These are phyloP conservation scores for Rauvolfia tetraphylla DNA, from an alignment of 257 asterid species.

Conservation along the genomic window DNA sequence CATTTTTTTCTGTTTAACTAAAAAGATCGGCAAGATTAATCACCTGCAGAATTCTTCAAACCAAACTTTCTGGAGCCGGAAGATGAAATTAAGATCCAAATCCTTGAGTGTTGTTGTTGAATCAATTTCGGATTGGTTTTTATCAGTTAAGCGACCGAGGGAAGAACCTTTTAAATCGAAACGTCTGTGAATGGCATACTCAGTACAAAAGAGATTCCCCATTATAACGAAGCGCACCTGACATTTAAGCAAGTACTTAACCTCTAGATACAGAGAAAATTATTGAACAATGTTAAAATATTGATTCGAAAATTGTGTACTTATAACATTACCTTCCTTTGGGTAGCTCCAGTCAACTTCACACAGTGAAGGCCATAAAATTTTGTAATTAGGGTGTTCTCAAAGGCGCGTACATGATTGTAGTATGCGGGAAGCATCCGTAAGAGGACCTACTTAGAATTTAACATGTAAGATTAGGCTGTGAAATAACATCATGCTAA, in stretches of 20 bases:
- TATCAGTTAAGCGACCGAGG: conserved; percentile 72
- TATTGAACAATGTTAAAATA: not conserved
- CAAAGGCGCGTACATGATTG: conserved; percentile 70
- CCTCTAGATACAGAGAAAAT: not conserved
- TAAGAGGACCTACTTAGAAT: conserved; percentile 58
- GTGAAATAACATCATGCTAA: not conserved
- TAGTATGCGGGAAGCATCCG: conserved; percentile 92
- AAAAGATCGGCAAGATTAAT: not conserved
- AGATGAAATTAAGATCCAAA: conserved; percentile 81
- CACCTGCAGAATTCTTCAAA: conserved; percentile 79
- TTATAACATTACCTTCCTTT: conserved; percentile 60
- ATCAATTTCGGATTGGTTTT: conserved; percentile 66
- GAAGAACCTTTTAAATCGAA: conserved; percentile 95
- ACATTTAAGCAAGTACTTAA: conserved; percentile 16
- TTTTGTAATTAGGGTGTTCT: conserved; percentile 73
- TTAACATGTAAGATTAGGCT: conserved; percentile 9
- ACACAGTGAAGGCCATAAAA: conserved; percentile 92
- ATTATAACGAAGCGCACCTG: conserved; percentile 92
- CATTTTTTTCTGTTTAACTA: not conserved
- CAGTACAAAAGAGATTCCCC: conserved; percentile 89
- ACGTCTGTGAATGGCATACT: conserved; percentile 65
- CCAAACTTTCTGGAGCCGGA: conserved; percentile 66
- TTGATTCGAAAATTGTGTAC: not conserved
- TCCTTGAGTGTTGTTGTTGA: conserved; percentile 87
- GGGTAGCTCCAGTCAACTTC: conserved; percentile 78